Evolutionary conservation across 805 yeast species (phyloP).

Genomic region (Pichia cabralensis): DNA sequence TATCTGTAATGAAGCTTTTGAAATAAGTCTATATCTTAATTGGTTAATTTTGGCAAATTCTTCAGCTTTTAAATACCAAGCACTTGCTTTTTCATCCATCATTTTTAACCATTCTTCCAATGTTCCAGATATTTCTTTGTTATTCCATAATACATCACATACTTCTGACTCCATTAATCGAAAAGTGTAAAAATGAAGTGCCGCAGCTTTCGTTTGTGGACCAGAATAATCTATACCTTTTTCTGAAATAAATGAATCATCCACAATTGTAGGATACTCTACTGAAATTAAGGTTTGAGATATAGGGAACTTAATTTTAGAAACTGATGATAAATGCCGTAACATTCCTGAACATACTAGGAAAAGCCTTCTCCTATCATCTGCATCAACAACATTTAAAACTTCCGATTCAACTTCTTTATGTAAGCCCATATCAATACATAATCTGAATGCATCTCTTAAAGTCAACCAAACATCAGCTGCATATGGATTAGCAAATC

Average conservation of each 20-base stretch:
- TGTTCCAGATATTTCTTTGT: slow-evolving; percentile 4
- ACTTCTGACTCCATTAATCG: slow-evolving; percentile 10
- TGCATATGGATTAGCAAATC: slow-evolving; percentile 12
- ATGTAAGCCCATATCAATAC: slow-evolving; percentile 11
- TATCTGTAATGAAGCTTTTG: slow-evolving; percentile 7
- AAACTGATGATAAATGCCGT: slow-evolving; percentile 6
- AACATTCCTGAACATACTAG: slow-evolving; percentile 8
- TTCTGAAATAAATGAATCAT: slow-evolving; percentile 8
- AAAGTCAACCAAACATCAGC: slow-evolving; percentile 8
- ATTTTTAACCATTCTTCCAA: slow-evolving; percentile 5
- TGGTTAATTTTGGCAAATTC: slow-evolving; percentile 11
- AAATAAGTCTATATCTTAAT: slow-evolving; percentile 9
- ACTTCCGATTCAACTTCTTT: slow-evolving; percentile 8
- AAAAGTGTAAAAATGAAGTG: slow-evolving; percentile 8
- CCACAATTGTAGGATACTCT: slow-evolving; percentile 8
- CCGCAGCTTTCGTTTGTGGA: slow-evolving; percentile 12
- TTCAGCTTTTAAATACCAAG: slow-evolving; percentile 10
- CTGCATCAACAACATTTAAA: slow-evolving; percentile 7
- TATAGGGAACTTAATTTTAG: slow-evolving; percentile 9
- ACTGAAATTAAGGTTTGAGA: slow-evolving; percentile 5
- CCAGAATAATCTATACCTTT: slow-evolving; percentile 10
- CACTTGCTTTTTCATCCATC: slow-evolving; percentile 7
- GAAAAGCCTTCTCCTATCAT: slow-evolving; percentile 7
- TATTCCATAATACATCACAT: slow-evolving; percentile 10
- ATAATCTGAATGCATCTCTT: slow-evolving; percentile 8